phyloP scores from a whole-genome alignment of 2,329 filamentous ascomycete species.

The Epichloe scottii region DNA sequence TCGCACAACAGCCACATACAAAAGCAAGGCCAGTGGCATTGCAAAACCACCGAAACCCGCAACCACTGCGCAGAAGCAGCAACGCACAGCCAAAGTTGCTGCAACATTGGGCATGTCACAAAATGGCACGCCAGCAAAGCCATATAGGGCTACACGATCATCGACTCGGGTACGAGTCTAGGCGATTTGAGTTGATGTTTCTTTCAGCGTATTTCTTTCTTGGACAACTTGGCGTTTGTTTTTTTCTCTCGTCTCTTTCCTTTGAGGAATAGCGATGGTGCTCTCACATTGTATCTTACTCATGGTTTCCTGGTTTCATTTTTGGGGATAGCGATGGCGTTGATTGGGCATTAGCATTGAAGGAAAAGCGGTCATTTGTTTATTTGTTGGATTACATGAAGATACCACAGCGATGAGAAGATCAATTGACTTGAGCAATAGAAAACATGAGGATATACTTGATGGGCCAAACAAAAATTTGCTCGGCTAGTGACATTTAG shows the following conservation, averaged over 20 bases:
- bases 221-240: neutral
- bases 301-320: neutral
- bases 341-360: neutral
- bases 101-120: conserved; percentile 20
- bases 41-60: conserved; percentile 15
- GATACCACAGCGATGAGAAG: conserved; percentile 1
- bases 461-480: neutral
- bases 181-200: neutral
- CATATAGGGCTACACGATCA: conserved; percentile 19
- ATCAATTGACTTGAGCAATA: neutral
- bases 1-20: conserved; percentile 9
- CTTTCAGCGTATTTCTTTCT: neutral
- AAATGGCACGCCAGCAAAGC: conserved; percentile 23
- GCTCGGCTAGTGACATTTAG: neutral
- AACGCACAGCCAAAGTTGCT: conserved; percentile 17
- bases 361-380: neutral
- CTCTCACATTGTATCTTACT: neutral
- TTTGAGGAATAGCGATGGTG: neutral
- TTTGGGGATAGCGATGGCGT: conserved; percentile 3
- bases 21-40: conserved; percentile 15
- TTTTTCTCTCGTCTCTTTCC: neutral
- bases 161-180: conserved; percentile 6
- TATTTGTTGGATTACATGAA: neutral
- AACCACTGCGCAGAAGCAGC: conserved; percentile 13
- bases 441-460: neutral